Evolutionary conservation across 352 stramenopile species (phyloP), one percentile per base, ranked within the genome.

Genomic region (Pythium brachiatum): DNA sequence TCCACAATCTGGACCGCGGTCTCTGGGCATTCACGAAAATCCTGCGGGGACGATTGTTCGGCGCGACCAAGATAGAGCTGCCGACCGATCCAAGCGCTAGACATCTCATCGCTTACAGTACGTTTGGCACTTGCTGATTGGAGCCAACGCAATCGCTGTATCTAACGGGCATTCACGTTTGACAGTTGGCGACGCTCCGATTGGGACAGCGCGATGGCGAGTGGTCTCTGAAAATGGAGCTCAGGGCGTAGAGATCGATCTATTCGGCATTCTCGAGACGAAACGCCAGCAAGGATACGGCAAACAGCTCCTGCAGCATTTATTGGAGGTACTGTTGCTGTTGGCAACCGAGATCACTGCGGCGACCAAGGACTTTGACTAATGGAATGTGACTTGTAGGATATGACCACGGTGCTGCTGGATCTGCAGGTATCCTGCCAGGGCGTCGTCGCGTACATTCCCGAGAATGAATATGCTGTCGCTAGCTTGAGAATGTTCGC

Each of bases 81-180:
- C 56, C 63, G 11, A 73, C 76, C 4, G 81, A 88, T 55, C 55
- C 70, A 1, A 64, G 48, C 7, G 75, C 71, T 39, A 62, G 79
- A 27, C 81, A 93, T 62, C 62, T 89, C 32, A 65, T 93, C 20
- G 77, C 79, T 13, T 88, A 88, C 50, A 74, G 84, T 93, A 51
- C 52, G 80, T 69, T 44, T 52, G 18, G 41, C 1, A 23, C 2
- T 15, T 43, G 15, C 13, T 53, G 23, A 36, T 34, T 36, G 34
- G 18, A 44, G 2, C 27, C 12, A 8, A 32, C n/a, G 26, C 69
- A 18, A 41, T 46, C 13, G 23, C 15, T 39, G 23, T 60, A 7
- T 61, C 41, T 53, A 51, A 48, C 23, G 21, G 57, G 36, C 48
- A 64, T 53, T 25, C 21, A 25, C 51, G 27, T 54, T 21, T 62